phyloP scores from a whole-genome alignment of 2,329 filamentous ascomycete genomes.

The Epichloe sylvatica region DNA sequence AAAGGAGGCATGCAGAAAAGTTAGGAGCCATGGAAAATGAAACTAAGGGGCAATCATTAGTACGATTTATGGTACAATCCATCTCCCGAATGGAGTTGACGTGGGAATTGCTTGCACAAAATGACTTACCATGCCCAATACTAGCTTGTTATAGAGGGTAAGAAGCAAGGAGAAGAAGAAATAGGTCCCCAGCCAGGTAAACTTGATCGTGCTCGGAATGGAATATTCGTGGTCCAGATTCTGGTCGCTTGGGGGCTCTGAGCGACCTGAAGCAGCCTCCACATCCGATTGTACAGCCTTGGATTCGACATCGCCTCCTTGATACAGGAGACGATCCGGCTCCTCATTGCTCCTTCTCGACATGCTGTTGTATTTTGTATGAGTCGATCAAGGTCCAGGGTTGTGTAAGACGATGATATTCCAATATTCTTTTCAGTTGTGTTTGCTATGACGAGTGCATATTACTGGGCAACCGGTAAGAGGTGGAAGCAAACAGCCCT shows the following conservation, averaged over 20 bases:
- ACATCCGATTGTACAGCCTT: slow-evolving; percentile 19
- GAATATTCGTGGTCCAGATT: slow-evolving; percentile 32
- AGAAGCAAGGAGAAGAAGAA: slow-evolving; percentile 34
- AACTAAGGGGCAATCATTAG: slow-evolving; percentile 25
- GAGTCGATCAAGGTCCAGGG: neutral
- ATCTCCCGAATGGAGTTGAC: neutral
- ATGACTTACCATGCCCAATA: slow-evolving; percentile 34
- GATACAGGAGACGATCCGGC: slow-evolving; percentile 17
- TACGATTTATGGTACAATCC: neutral
- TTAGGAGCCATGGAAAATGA: slow-evolving; percentile 46
- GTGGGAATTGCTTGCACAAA: neutral
- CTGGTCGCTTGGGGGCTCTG: slow-evolving; percentile 16
- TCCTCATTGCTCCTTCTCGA: slow-evolving; percentile 19
- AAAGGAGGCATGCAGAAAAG: slow-evolving; percentile 42
- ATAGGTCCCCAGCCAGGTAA: slow-evolving; percentile 36
- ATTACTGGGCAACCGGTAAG: neutral
- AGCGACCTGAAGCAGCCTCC: slow-evolving; percentile 17
- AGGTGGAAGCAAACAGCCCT: neutral
- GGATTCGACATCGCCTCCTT: slow-evolving; percentile 18
- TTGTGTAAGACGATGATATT: neutral
- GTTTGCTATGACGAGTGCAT: slow-evolving; percentile 3
- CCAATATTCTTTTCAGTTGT: neutral
- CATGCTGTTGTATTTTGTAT: slow-evolving; percentile 13
- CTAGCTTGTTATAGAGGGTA: slow-evolving; percentile 46
- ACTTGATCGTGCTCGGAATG: slow-evolving; percentile 30